These are phyloP conservation scores for Trametes elegans DNA, from an alignment of 768 basidiomycete species.

Conservation along the genomic window DNA sequence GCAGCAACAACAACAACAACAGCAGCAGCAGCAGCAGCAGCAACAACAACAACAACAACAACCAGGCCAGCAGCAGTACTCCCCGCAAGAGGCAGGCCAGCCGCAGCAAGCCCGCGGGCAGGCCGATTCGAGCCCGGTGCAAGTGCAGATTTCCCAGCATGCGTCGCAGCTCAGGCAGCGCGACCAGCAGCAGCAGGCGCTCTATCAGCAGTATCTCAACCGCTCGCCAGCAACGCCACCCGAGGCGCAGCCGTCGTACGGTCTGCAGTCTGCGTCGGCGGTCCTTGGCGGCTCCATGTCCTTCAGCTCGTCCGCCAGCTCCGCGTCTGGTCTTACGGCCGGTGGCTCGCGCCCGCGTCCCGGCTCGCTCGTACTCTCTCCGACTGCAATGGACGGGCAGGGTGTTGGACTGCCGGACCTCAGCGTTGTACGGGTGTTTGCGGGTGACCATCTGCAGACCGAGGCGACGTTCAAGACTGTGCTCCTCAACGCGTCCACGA, in stretches of 20 bases:
- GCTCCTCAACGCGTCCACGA: constrained; percentile 83
- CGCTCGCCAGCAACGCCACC: constrained; percentile 79
- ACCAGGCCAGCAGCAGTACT: constrained; percentile 21
- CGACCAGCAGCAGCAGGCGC: constrained; percentile 84
- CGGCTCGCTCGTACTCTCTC: constrained; percentile 72
- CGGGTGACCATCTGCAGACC: constrained; percentile 84
- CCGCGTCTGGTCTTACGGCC: constrained; percentile 42
- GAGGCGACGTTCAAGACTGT: constrained; percentile 99
- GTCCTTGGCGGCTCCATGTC: constrained; percentile 52
- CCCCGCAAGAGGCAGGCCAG: background rate
- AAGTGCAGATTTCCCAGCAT: constrained; percentile 55
- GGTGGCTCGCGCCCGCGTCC: constrained; percentile 56
- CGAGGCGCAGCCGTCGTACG: constrained; percentile 72
- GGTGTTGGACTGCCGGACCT: constrained; percentile 72
- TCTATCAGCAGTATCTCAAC: constrained; percentile 89
- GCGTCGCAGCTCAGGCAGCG: constrained; percentile 73
- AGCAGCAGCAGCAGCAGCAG: constrained; percentile 25
- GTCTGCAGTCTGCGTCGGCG: constrained; percentile 70
- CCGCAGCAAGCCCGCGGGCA: constrained; percentile 20
- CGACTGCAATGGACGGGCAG: constrained; percentile 57
- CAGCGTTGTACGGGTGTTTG: constrained; percentile 95
- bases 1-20: constrained; percentile 13
- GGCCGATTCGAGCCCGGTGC: constrained; percentile 27
- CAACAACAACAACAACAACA: background rate
- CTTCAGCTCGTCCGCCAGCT: constrained; percentile 37